Conservation (phyloP, 805 yeast species). For the Myxozyma vanderwaltii region DNA sequence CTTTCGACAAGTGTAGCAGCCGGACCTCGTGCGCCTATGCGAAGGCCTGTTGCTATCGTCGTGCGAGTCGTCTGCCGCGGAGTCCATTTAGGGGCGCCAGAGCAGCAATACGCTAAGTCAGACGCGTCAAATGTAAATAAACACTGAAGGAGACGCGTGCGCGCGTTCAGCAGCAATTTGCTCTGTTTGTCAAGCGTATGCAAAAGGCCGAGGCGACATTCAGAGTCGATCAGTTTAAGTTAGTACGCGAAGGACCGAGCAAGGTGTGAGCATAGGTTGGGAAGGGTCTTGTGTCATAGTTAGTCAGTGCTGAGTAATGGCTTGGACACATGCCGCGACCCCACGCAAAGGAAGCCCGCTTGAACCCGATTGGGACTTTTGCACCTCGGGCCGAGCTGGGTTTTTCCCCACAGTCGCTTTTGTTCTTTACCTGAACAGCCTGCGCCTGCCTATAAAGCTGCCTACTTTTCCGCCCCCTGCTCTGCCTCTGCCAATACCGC, state of each 20-base stretch:
- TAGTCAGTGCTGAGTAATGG: no score
- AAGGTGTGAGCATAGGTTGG: no score
- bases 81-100: background rate
- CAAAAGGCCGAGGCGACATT: no score
- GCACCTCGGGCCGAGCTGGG: conserved; percentile 1
- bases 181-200: no score
- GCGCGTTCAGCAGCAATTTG: no score
- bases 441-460: background rate
- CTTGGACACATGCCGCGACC: background rate
- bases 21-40: conserved; percentile 29
- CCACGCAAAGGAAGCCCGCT: background rate
- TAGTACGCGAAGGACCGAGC: no score
- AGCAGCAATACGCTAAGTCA: no score
- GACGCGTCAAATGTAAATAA: no score
- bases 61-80: conserved; percentile 1
- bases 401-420: background rate
- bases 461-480: background rate
- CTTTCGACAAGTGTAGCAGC: conserved; percentile 31
- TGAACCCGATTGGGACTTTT: background rate
- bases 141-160: no score
- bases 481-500: no score
- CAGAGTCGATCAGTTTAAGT: no score
- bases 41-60: conserved; percentile 6
- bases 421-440: background rate
- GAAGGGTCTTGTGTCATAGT: no score